These are phyloP conservation scores for Candida methanosorbosa DNA, from an alignment of 805 yeast genomes.

Conservation along the genomic window DNA sequence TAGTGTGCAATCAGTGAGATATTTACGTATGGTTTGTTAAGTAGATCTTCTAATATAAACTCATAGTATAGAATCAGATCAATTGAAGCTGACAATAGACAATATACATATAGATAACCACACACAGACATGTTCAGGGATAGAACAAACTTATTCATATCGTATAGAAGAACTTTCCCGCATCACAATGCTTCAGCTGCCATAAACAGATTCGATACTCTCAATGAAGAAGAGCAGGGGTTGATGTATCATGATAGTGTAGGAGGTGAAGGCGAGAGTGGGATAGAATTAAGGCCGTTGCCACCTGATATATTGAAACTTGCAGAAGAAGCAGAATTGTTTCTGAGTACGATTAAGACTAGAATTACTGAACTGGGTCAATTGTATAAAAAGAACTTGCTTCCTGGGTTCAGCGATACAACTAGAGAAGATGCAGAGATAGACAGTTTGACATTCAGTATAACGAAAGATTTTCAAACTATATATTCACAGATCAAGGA, in stretches of 20 bases:
- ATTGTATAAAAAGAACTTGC: constrained; percentile 70
- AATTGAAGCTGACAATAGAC: too few relatives aligned
- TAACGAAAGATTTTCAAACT: constrained; percentile 69
- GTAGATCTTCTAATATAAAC: too few relatives aligned
- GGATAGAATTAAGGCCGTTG: constrained; percentile 51
- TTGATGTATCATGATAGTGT: constrained; percentile 29
- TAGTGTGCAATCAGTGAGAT: too few relatives aligned
- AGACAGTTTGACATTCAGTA: constrained; percentile 64
- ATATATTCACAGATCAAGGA: constrained; percentile 72
- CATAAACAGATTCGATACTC: constrained; percentile 23
- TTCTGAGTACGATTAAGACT: constrained; percentile 41
- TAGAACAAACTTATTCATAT: constrained; percentile 82
- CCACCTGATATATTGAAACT: constrained; percentile 78
- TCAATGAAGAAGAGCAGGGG: constrained; percentile 52
- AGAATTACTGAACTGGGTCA: constrained; percentile 54
- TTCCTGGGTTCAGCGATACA: constrained; percentile 85
- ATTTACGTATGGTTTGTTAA: too few relatives aligned
- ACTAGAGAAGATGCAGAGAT: constrained; percentile 67
- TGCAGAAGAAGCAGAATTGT: constrained; percentile 60
- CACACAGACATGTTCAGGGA: constrained; percentile 67
- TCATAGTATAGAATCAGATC: too few relatives aligned
- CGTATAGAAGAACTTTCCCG: constrained; percentile 85
- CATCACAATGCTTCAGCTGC: constrained; percentile 31
- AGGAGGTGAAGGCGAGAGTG: constrained; percentile 13
- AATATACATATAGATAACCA: too few relatives aligned